Percentiles rank a stretch among this genome's conserved stretches.
phyloP scores from a whole-genome alignment of 176 grass and related monocot species.

The Aechmea fasciata region DNA sequence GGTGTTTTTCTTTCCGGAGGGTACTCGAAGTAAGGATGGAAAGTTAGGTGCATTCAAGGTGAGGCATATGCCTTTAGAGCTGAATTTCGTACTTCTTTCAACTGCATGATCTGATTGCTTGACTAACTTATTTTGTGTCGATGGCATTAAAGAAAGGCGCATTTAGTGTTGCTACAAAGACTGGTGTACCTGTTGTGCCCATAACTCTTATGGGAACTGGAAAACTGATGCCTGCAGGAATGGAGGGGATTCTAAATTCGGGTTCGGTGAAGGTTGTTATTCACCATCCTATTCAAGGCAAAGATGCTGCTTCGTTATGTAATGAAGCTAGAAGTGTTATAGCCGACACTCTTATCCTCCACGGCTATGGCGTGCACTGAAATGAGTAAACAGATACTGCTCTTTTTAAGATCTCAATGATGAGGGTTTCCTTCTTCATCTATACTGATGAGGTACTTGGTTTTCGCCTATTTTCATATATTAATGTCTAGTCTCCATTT shows the following conservation, averaged over 20 bases:
- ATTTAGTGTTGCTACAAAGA: constrained; percentile 85
- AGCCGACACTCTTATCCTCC: constrained; percentile 49
- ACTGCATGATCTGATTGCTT: neutral
- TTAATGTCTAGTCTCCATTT: neutral
- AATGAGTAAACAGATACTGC: constrained; percentile 11
- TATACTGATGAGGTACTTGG: neutral
- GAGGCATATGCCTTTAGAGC: constrained; percentile 4
- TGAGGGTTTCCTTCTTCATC: neutral
- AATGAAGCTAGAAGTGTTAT: constrained; percentile 53
- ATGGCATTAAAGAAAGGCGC: constrained; percentile 60
- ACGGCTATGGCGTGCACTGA: constrained; percentile 69
- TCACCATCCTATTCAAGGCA: constrained; percentile 56
- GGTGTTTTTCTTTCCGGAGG: constrained; percentile 98
- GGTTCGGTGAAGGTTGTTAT: constrained; percentile 80
- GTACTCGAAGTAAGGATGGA: constrained; percentile 87
- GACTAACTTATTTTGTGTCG: constrained; percentile 7
- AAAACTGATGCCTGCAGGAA: constrained; percentile 81
- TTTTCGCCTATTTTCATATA: neutral
- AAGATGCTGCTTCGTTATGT: constrained; percentile 55
- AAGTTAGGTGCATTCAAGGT: constrained; percentile 91
- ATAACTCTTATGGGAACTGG: constrained; percentile 87
- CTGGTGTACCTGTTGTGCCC: constrained; percentile 66
- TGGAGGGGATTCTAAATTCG: constrained; percentile 63
- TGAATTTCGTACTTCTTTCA: constrained; percentile 2
- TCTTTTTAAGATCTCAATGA: neutral